These are phyloP conservation scores for Chromera velia DNA, from an alignment of 73 alveolate species.

Conservation along the genomic window DNA sequence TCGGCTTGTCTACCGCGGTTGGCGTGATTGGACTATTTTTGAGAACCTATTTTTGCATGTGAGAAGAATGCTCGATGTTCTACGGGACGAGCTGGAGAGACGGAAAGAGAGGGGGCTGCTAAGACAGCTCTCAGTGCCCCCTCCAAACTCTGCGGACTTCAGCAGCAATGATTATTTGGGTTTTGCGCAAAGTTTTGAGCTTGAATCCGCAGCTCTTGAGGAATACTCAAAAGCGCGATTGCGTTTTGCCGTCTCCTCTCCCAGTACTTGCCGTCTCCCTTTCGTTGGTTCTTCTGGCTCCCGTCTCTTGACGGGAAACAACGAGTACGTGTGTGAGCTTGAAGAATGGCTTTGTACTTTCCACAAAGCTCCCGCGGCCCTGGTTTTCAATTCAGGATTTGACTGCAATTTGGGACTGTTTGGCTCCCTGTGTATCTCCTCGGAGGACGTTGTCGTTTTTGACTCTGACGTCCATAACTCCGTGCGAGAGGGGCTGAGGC, in stretches of 20 bases:
- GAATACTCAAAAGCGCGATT: neutral
- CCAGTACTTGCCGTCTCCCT: neutral
- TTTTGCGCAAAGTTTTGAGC: conserved; percentile 9
- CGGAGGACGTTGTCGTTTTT: conserved; percentile 18
- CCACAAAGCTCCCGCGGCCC: neutral
- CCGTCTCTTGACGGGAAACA: conserved; percentile 24
- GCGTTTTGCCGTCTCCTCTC: neutral
- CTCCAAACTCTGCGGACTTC: no score
- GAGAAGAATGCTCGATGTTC: no score
- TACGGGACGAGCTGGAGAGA: no score
- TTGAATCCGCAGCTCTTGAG: neutral
- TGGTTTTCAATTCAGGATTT: conserved; percentile 36
- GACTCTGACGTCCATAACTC: conserved; percentile 33
- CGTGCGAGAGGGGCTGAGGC: conserved; percentile 20
- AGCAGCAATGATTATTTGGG: conserved; percentile 40
- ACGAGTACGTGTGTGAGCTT: conserved; percentile 5
- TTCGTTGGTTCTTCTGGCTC: conserved; percentile 28
- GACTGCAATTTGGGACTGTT: conserved; percentile 2
- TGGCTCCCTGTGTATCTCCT: no score
- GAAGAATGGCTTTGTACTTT: neutral
- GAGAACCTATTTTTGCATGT: no score
- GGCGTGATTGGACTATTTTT: no score
- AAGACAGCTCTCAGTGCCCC: no score
- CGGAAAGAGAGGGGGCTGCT: no score
- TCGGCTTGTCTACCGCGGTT: no score